Evolutionary conservation across 2,329 filamentous ascomycete genomes (phyloP).

Genomic region (Laburnicola sp.): DNA sequence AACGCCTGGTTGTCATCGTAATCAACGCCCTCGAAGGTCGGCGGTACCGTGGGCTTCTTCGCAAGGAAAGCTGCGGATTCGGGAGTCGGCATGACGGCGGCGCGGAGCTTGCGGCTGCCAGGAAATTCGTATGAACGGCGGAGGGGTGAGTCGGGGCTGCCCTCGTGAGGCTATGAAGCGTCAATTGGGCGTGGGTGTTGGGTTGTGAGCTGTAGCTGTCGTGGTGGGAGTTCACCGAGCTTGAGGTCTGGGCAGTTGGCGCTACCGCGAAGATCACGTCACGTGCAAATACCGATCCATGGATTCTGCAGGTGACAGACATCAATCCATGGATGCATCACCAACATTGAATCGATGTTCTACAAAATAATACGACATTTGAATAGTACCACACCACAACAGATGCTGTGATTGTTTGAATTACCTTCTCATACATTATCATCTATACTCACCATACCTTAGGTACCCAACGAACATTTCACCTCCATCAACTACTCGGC

Average conservation of each 20-base stretch:
- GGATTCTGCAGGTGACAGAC: no score
- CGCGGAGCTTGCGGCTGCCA: conserved; percentile 7
- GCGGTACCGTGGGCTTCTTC: conserved; percentile 79
- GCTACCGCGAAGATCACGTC: not conserved
- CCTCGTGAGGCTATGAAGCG: conserved; percentile 5
- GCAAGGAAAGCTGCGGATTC: conserved; percentile 81
- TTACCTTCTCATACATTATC: no score
- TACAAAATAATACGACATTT: no score
- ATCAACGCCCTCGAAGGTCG: conserved; percentile 84
- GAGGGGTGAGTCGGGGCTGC: conserved; percentile 2
- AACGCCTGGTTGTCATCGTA: conserved; percentile 80
- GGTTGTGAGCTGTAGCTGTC: conserved; percentile 2
- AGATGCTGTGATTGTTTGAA: no score
- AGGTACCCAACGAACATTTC: not conserved
- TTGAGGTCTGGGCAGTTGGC: not conserved
- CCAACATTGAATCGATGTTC: no score
- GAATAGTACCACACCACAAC: no score
- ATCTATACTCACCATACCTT: no score
- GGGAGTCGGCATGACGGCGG: conserved; percentile 71
- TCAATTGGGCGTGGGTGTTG: conserved; percentile 11
- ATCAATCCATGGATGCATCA: no score
- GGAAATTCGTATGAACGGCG: not conserved
- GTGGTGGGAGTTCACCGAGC: not conserved
- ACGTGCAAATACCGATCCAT: not conserved
- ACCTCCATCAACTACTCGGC: not conserved